Percentiles rank a stretch among this genome's conserved stretches.
Evolutionary conservation across 2,329 filamentous ascomycete species (phyloP).

Genomic region (Cadophora malorum): DNA sequence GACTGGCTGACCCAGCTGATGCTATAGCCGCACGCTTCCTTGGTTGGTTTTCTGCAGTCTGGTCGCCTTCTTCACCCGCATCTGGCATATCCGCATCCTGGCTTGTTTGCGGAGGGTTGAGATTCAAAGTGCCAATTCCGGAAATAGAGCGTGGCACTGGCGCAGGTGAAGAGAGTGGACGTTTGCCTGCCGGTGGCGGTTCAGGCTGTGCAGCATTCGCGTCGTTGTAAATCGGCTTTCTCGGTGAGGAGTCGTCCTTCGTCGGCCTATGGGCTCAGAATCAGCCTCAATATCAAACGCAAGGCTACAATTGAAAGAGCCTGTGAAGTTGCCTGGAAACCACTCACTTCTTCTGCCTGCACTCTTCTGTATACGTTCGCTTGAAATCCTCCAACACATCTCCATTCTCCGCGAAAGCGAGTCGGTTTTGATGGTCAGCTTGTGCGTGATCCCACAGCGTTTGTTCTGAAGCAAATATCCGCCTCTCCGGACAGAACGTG

Average conservation of each 20-base stretch:
- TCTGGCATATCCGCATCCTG: constrained; percentile 38
- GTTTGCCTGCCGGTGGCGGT: constrained; percentile 24
- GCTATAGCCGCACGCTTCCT: too few relatives aligned
- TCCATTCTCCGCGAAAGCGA: constrained; percentile 26
- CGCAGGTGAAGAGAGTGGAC: constrained; percentile 6
- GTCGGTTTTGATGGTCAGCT: constrained; percentile 28
- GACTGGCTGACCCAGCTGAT: constrained; percentile 38
- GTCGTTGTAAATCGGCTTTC: constrained; percentile 31
- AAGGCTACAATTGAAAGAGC: not conserved
- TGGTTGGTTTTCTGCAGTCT: too few relatives aligned
- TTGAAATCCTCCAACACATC: constrained; percentile 25
- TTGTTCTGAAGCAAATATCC: constrained; percentile 27
- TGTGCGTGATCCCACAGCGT: constrained; percentile 35
- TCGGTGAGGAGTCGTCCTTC: constrained; percentile 32
- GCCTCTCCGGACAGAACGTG: constrained; percentile 29
- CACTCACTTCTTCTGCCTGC: constrained; percentile 11
- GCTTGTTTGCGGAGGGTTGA: constrained; percentile 27
- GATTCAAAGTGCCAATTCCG: constrained; percentile 34
- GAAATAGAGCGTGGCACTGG: constrained; percentile 31
- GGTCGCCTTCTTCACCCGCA: too few relatives aligned
- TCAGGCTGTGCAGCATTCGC: constrained; percentile 25
- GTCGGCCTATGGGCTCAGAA: constrained; percentile 21
- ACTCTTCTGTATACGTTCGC: constrained; percentile 27
- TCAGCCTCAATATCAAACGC: constrained; percentile 31
- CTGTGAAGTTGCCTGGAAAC: not conserved